Base-by-base conservation (phyloP, 106 monocot genomes). In the Allium sativum region DNA sequence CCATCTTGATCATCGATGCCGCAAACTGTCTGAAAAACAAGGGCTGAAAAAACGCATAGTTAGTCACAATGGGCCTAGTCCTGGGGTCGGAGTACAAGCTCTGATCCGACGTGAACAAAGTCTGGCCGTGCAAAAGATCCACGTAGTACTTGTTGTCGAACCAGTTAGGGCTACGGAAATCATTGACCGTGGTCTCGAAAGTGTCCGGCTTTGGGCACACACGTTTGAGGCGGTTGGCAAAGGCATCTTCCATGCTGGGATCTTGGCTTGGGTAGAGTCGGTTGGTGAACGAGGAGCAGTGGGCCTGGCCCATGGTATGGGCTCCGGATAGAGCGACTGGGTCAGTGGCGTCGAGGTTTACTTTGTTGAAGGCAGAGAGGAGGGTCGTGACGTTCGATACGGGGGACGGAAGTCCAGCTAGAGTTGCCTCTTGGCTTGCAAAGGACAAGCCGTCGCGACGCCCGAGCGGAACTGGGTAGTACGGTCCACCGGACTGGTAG, bases 321-420 rank as follows among this genome's bases (percentile, higher is more conserved):
- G 71, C 82, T 56, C 82, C 82, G 68, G 82, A 78, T 68, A 83
- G 78, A 44, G 82, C 60, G 22, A 83, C 82, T 19, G 78, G 82
- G 68, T 83, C 82, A 44, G 21, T 45, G n/a, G 67, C 21, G 78
- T 71, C 64, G 43, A 82, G 82, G 52, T 62, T 66, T 71, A 78
- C 61, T 8, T 42, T 53, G 11, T 31, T 17, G 21, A 82, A 64
- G 50, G 55, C 65, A 48, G 48, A 20, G 46, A 82, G 55, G 68
- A 83, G 71, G 18, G 8, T 8, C 13, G 68, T 61, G 22, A 65
- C 74, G 71, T 72, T 68, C 48, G 64, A 72, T 0, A 19, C 18
- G 8, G 82, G 82, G 1, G 76, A 41, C 0, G 81, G 76, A 44
- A 81, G 72, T 59, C 52, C 15, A 13, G 68, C 69, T 0, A 68